A percentile compares a stretch with the other conserved stretches of the same genome.
These are phyloP conservation scores for Hypoxylon sp. DNA, from an alignment of 2,329 filamentous ascomycete genomes.

Conservation along the genomic window DNA sequence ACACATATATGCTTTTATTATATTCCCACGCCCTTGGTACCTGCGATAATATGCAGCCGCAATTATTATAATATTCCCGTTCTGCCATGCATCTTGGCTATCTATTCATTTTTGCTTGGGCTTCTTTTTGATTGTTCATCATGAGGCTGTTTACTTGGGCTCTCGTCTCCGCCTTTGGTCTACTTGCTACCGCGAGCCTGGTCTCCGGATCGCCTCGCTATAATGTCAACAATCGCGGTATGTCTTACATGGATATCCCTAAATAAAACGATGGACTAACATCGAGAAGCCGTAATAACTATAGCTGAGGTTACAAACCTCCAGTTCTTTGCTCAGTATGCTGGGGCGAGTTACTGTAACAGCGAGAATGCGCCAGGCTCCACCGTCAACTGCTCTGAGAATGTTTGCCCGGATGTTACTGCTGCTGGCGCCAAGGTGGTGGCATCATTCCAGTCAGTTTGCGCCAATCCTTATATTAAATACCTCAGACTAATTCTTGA, in stretches of 20 bases:
- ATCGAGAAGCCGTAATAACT: conserved; percentile 48
- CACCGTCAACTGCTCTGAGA: conserved; percentile 60
- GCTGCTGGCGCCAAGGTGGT: conserved; percentile 61
- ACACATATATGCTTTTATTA: conserved; percentile 5
- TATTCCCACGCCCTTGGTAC: conserved; percentile 26
- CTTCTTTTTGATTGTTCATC: conserved; percentile 31
- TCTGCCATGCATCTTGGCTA: conserved; percentile 8
- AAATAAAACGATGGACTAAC: conserved; percentile 26
- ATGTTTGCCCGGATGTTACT: conserved; percentile 62
- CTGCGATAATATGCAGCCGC: neutral
- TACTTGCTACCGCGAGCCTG: conserved; percentile 46
- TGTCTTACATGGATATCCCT: conserved; percentile 25
- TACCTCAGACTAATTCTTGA: conserved; percentile 33
- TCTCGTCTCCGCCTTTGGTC: conserved; percentile 49
- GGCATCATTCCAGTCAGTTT: conserved; percentile 59
- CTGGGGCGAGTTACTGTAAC: conserved; percentile 70
- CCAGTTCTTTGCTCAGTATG: conserved; percentile 66
- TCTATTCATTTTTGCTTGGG: conserved; percentile 3
- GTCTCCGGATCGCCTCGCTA: conserved; percentile 34
- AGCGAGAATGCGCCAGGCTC: conserved; percentile 57
- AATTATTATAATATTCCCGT: neutral
- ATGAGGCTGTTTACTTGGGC: conserved; percentile 52
- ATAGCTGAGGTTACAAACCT: conserved; percentile 58
- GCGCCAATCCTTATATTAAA: neutral
- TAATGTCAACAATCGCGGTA: conserved; percentile 56